phyloP scores from a whole-genome alignment of 345 rosid genomes.

The Erucastrum elatum region DNA sequence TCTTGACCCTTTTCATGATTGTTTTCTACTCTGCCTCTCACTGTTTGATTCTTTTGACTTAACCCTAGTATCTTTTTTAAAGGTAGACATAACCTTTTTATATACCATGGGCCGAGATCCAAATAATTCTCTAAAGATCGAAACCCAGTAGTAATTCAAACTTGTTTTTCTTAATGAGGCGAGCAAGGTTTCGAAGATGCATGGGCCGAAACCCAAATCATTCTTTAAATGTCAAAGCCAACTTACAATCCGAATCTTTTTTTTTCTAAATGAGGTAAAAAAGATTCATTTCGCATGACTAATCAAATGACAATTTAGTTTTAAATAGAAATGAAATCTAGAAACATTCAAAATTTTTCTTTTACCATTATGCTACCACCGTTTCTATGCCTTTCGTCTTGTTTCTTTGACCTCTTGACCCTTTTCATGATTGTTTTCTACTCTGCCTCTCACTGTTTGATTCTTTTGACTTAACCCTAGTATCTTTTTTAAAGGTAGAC shows the following conservation, averaged over 20 bases:
- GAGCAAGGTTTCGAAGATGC: background rate
- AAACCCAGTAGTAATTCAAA: background rate
- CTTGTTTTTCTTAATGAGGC: too few species aligned
- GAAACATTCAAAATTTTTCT: background rate
- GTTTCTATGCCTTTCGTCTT: background rate
- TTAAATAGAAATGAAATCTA: background rate
- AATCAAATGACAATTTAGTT: background rate
- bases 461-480: background rate
- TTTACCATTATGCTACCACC: background rate
- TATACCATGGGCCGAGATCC: background rate
- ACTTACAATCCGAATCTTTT: background rate
- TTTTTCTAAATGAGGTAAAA: background rate
- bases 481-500: background rate
- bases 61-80: background rate
- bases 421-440: background rate
- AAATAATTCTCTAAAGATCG: background rate
- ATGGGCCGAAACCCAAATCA: background rate
- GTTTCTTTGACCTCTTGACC: background rate
- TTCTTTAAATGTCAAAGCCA: background rate
- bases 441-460: background rate
- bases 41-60: background rate
- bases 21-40: background rate
- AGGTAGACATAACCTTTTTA: background rate
- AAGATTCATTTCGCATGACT: background rate
- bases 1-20: background rate